phyloP scores from a whole-genome alignment of 2,329 filamentous ascomycete species.

The Pseudocercospora fuligena region DNA sequence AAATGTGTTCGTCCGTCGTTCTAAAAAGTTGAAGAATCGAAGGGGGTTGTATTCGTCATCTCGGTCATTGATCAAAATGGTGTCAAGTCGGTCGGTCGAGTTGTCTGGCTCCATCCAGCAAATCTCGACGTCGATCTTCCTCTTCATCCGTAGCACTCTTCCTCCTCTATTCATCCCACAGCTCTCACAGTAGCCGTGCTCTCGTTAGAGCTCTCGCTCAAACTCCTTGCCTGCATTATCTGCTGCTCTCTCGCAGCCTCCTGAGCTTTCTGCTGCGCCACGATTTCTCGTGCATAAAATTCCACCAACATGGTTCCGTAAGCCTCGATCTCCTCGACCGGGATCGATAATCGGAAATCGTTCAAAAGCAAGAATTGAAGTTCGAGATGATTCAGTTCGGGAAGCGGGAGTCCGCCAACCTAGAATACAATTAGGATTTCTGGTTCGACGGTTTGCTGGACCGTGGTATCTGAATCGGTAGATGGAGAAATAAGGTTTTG shows the following conservation, averaged over 20 bases:
- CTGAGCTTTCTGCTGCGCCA: conserved; percentile 63
- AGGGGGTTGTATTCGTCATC: neutral
- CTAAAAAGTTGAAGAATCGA: neutral
- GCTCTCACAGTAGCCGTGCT: conserved; percentile 39
- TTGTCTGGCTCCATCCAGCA: no score
- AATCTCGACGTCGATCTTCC: neutral
- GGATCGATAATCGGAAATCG: conserved; percentile 90
- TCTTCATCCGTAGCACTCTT: neutral
- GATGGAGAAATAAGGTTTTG: conserved; percentile 6
- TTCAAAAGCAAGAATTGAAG: conserved; percentile 94
- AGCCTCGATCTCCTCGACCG: conserved; percentile 92
- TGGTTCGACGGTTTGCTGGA: neutral
- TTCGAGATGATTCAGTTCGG: conserved; percentile 94
- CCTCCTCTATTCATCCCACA: conserved; percentile 16
- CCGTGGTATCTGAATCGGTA: neutral
- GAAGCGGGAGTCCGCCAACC: conserved; percentile 91
- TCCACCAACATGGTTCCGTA: conserved; percentile 99
- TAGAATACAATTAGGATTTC: conserved; percentile 47
- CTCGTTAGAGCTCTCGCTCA: conserved; percentile 40
- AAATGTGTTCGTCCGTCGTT: neutral
- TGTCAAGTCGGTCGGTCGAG: neutral
- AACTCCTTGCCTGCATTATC: conserved; percentile 33
- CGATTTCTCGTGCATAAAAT: conserved; percentile 91
- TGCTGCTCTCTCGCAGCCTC: conserved; percentile 24
- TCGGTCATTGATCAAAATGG: neutral